Evolutionary conservation across 257 asterid species (phyloP), one percentile per base, ranked within the genome.

Genomic region (Eustoma russellianum): DNA sequence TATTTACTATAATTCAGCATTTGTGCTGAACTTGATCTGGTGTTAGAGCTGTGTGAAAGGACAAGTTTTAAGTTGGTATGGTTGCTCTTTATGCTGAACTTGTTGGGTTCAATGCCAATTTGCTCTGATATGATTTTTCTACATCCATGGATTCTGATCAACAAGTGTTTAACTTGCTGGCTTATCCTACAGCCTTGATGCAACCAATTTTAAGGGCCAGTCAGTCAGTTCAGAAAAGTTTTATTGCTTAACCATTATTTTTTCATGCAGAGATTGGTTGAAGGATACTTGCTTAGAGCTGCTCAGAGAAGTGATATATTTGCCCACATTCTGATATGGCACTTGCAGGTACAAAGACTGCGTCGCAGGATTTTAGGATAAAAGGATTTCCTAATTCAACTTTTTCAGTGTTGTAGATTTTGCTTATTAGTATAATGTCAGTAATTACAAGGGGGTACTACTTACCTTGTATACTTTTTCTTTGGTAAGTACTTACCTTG

Each of bases 281-380:
- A 92, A 77, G 98, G 97, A 56, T 92, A 92, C 77, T 65, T 92
- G 87, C 99, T 92, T 41, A 79, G 99, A 85, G 99, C 99, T 73
- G 79, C 95, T 55, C 94, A 88, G 70, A 79, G 97, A 71, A 92
- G 95, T 72, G 94, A 92, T 69, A 73, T 81, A 63, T 92, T 92
- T 70, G 88, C 99, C 61, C 99, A 92, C 68, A 92, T 92, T 72
- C 75, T 92, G 74, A 92, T 92, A 80, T 92, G 99, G 99, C 87
- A 85, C 72, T 79, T 92, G 64, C 97, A 92, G 97, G 99, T 85
- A 63, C 53, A 55, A 38, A 38, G 43, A 38, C 9, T 11, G 13
- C 9, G 5, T 38, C 7, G 9, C 43, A 11, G 9, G 12, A 38
- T 38, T 38, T 38, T 38, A 38, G 9, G 9, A 11, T 11, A 38